Conservation (phyloP, 2,329 filamentous ascomycete genomes). For the Aspergillus transmontanensis region DNA sequence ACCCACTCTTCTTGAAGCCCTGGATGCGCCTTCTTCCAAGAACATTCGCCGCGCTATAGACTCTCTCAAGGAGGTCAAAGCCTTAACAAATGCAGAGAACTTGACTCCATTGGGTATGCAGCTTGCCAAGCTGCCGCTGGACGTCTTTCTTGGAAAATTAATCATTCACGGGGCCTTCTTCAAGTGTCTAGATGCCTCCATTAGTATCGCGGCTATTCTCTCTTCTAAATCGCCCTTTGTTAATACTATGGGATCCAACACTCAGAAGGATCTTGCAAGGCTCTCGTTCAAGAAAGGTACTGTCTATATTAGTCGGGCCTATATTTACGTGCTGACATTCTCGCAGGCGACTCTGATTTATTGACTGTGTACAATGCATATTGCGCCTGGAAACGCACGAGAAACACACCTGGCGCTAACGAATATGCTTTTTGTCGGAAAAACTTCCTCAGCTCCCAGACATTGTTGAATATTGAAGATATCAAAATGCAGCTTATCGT, state of each 20-base stretch:
- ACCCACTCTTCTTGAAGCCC: slow-evolving; percentile 79
- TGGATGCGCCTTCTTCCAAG: slow-evolving; percentile 87
- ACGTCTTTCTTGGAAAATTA: slow-evolving; percentile 93
- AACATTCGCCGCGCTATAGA: slow-evolving; percentile 94
- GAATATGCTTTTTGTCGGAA: slow-evolving; percentile 93
- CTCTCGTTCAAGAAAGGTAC: slow-evolving; percentile 73
- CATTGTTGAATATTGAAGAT: slow-evolving; percentile 89
- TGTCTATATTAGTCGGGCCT: neutral
- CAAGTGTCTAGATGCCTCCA: slow-evolving; percentile 84
- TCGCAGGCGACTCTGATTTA: slow-evolving; percentile 78
- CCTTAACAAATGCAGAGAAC: slow-evolving; percentile 77
- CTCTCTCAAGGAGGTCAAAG: slow-evolving; percentile 88
- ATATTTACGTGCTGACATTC: slow-evolving; percentile 10
- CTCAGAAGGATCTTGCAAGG: slow-evolving; percentile 78
- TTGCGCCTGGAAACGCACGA: slow-evolving; percentile 80
- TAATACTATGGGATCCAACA: slow-evolving; percentile 78
- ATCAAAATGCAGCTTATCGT: slow-evolving; percentile 88
- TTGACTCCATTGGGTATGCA: slow-evolving; percentile 85
- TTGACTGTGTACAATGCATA: slow-evolving; percentile 95
- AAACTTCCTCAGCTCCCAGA: slow-evolving; percentile 89
- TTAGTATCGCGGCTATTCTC: slow-evolving; percentile 89
- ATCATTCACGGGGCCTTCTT: slow-evolving; percentile 85
- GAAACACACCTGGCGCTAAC: slow-evolving; percentile 67
- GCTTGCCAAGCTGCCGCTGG: slow-evolving; percentile 83
- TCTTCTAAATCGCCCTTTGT: slow-evolving; percentile 95